phyloP scores from a whole-genome alignment of 495 filamentous ascomycete species.

The Penicillium canariense region DNA sequence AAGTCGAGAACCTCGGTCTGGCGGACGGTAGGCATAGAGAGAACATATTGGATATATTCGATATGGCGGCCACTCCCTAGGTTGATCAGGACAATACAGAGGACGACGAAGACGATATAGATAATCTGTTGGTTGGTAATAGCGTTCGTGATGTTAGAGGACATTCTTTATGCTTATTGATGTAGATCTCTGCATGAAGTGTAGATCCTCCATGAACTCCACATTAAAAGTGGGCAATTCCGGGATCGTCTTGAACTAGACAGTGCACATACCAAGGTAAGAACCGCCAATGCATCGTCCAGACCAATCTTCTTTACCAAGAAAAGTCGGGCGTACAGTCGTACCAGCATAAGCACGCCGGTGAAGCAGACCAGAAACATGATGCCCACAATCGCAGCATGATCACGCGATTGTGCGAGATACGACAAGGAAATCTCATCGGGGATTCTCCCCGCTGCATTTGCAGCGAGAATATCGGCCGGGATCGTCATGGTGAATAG shows the following conservation, averaged over 20 bases:
- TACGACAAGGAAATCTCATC: constrained; percentile 32
- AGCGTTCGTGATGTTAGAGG: not conserved
- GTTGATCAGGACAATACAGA: constrained; percentile 41
- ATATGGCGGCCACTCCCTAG: constrained; percentile 48
- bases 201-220: not conserved
- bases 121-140: constrained; percentile 12
- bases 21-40: constrained; percentile 31
- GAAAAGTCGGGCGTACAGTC: constrained; percentile 35
- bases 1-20: constrained; percentile 44
- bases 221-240: not conserved
- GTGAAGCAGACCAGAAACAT: constrained; percentile 38
- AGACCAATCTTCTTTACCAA: constrained; percentile 33
- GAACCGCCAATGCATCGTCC: constrained; percentile 37
- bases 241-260: not conserved
- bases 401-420: constrained; percentile 40
- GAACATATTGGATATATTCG: constrained; percentile 47
- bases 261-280: constrained; percentile 34
- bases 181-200: not conserved
- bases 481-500: constrained; percentile 26
- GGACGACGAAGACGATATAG: constrained; percentile 37
- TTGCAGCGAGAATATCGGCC: constrained; percentile 28
- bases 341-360: constrained; percentile 25
- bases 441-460: constrained; percentile 34
- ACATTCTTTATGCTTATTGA: not conserved
- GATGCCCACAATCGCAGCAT: constrained; percentile 37